phyloP scores from a whole-genome alignment of 2,329 filamentous ascomycete genomes.

The Daldinia sp. region DNA sequence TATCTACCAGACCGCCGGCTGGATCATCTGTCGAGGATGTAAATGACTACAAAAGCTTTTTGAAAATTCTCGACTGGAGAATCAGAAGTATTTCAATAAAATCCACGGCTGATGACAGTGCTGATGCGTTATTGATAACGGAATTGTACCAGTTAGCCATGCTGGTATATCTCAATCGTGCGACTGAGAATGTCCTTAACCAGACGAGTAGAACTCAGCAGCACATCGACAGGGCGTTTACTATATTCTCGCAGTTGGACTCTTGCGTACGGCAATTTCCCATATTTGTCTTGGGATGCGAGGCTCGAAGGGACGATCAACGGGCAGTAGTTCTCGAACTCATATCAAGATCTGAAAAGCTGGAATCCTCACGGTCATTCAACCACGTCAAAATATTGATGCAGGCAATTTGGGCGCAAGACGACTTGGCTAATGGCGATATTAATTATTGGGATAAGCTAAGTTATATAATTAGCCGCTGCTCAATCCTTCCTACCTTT shows the following conservation, averaged over 20 bases:
- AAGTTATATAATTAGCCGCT: conserved; percentile 35
- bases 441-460: conserved; percentile 31
- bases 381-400: conserved; percentile 44
- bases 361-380: conserved; percentile 40
- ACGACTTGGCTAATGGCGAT: conserved; percentile 48
- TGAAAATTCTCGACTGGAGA: conserved; percentile 3
- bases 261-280: conserved; percentile 48
- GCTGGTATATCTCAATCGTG: conserved; percentile 51
- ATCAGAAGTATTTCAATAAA: not conserved
- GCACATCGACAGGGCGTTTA: conserved; percentile 46
- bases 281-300: conserved; percentile 47
- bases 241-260: conserved; percentile 38
- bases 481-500: conserved; percentile 40
- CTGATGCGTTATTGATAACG: conserved; percentile 4
- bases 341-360: conserved; percentile 45
- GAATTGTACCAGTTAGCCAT: conserved; percentile 49
- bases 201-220: conserved; percentile 30
- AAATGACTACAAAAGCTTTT: not conserved
- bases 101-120: not conserved
- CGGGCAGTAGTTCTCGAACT: conserved; percentile 47
- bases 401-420: conserved; percentile 52
- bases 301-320: conserved; percentile 47
- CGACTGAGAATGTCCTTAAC: conserved; percentile 30
- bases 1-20: not conserved
- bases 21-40: not conserved